These are phyloP conservation scores for Acmispon strigosus DNA, from an alignment of 306 rosid genomes.

Conservation along the genomic window DNA sequence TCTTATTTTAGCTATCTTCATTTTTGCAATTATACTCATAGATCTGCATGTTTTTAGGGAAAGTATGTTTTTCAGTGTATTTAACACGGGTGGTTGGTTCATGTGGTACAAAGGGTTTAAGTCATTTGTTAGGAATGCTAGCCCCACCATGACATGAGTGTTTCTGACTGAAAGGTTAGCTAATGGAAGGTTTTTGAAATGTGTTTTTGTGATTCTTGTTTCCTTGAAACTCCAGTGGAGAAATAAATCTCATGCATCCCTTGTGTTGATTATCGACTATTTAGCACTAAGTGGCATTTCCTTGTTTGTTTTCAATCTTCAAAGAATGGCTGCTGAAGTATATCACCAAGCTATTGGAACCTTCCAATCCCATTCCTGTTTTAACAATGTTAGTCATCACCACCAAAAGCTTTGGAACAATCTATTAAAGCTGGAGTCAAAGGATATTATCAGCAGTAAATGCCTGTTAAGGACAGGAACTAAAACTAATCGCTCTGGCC, in stretches of 20 bases:
- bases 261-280: too few species aligned
- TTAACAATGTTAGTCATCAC: conserved; percentile 13
- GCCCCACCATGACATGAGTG: too few species aligned
- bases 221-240: too few species aligned
- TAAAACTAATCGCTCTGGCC: not conserved
- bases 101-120: too few species aligned
- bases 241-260: too few species aligned
- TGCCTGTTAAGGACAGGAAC: conserved; percentile 32
- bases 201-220: too few species aligned
- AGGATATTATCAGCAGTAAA: not conserved
- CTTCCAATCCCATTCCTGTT: conserved; percentile 20
- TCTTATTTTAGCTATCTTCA: not conserved
- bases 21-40: not conserved
- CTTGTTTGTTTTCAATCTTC: conserved; percentile 24
- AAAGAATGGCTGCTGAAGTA: conserved; percentile 67
- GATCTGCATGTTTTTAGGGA: not conserved
- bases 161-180: too few species aligned
- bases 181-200: too few species aligned
- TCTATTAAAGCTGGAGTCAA: conserved; percentile 31
- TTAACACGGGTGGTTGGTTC: too few species aligned
- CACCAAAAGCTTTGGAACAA: conserved; percentile 28
- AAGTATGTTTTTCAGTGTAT: too few species aligned
- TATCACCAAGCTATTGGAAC: conserved; percentile 44
- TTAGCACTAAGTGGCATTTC: too few species aligned
- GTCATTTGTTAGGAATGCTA: too few species aligned